phyloP scores from a whole-genome alignment of 495 filamentous ascomycete species.

The Penicillium maclennaniae region DNA sequence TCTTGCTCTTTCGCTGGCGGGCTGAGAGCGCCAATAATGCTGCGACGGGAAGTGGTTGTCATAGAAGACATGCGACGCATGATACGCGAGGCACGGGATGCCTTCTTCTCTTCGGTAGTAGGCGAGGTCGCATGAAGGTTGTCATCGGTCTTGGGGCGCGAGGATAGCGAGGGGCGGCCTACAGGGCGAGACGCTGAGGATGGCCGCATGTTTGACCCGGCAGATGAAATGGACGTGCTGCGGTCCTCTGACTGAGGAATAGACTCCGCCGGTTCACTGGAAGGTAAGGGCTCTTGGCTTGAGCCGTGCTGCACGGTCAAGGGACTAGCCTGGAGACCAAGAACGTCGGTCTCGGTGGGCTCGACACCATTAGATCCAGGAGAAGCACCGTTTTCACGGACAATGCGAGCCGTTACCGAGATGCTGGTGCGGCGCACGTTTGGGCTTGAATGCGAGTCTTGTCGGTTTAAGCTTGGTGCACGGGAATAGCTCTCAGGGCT shows the following conservation, averaged over 20 bases:
- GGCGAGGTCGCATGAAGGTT: constrained; percentile 33
- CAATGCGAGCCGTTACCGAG: constrained; percentile 75
- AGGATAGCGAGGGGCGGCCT: constrained; percentile 39
- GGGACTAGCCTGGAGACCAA: constrained; percentile 68
- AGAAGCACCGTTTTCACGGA: constrained; percentile 51
- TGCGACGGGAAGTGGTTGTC: constrained; percentile 58
- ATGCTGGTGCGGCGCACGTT: constrained; percentile 45
- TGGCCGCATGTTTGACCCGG: constrained; percentile 24
- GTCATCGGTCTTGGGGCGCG: constrained; percentile 34
- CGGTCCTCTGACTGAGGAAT: constrained; percentile 23
- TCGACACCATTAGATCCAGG: constrained; percentile 32
- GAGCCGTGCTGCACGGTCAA: constrained; percentile 67
- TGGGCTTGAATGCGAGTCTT: constrained; percentile 26
- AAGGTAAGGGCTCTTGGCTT: constrained; percentile 25
- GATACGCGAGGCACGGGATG: constrained; percentile 65
- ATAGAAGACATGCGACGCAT: constrained; percentile 78
- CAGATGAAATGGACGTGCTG: constrained; percentile 36
- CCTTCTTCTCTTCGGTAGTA: constrained; percentile 59
- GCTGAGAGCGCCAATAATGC: constrained; percentile 50
- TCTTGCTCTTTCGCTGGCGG: constrained; percentile 61
- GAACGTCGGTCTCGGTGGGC: constrained; percentile 43
- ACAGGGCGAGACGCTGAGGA: constrained; percentile 28
- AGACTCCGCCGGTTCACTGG: constrained; percentile 11
- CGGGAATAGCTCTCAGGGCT: constrained; percentile 27
- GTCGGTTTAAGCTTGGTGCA: constrained; percentile 31